Evolutionary conservation across 108 stramenopile genomes (phyloP), one percentile per base, ranked within the genome.

Genomic region (Thalassiosira profunda): DNA sequence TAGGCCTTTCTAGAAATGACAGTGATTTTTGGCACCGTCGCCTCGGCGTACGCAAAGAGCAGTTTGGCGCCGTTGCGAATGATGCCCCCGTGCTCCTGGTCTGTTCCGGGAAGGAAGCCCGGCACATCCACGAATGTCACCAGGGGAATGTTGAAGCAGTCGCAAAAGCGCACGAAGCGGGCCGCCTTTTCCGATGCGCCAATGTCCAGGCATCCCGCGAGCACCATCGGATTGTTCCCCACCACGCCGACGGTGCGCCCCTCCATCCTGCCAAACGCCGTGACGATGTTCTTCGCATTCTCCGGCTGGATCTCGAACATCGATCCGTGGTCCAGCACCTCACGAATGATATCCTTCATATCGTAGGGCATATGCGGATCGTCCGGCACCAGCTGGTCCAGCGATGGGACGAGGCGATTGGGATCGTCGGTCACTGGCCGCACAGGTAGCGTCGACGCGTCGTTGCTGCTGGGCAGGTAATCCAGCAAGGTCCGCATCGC

Each of bases 61-160:
- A 99, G 84, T 86, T 99, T 98, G 42, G 97, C 91, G 40, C 99
- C 99, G 64, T 98, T 85, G 12, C 98, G 91, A 76, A 99, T 99
- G 77, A 99, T 99, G 24, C 92, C 92, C 21, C 91, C 92, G 60
- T 89, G 85, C 67, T 97, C 93, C 79, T 97, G 96, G 8, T 48
- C 76, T 6, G 98, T 97, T 3, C 99, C 99, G 8, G 99, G 99
- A 28, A 99, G 81, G 74, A 99, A 99, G 23, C 99, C 99, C 8
- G 99, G 99, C 11, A 99, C 99, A 78, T 99, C 99, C n/a, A 99
- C 99, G 62, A 99, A 98, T 3, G 99, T 99, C 9, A 99, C 79
- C 20, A 99, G 73, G 9, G 99, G 99, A 61, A 99, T 98, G 74
- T 98, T 96, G 84, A 99, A 99, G 21, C 97, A 89, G 82, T 99